Conservation (phyloP, 805 yeast genomes). For the Sugiyamaella americana region DNA sequence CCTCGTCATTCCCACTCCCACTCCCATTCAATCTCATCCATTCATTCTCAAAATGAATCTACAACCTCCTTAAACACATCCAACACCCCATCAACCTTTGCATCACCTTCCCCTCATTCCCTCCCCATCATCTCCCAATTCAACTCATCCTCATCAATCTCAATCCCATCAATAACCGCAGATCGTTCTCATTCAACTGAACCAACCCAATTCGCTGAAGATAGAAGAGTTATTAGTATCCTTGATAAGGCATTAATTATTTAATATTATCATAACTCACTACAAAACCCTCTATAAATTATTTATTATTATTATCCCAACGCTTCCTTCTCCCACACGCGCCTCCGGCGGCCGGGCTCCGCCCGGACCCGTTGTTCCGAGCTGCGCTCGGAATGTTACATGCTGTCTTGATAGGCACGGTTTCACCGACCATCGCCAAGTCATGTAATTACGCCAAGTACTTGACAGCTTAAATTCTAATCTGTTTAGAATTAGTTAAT, state of each 20-base stretch:
- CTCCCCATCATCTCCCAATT: constrained; percentile 9
- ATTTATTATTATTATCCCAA: neutral
- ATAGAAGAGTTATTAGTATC: constrained; percentile 16
- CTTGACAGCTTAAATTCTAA: too few species aligned
- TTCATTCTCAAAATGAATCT: neutral
- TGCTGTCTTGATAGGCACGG: too few species aligned
- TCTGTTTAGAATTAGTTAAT: too few species aligned
- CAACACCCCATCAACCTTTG: neutral
- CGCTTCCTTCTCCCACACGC: neutral
- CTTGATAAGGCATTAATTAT: constrained; percentile 16
- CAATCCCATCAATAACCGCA: constrained; percentile 3
- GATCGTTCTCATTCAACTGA: neutral
- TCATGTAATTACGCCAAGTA: too few species aligned
- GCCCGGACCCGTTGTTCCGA: neutral
- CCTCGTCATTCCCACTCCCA: neutral
- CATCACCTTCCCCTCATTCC: constrained; percentile 2
- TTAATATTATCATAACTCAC: constrained; percentile 1
- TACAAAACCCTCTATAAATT: neutral
- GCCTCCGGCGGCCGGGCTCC: constrained; percentile 1
- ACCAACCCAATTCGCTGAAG: constrained; percentile 11
- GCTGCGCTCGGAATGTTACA: too few species aligned
- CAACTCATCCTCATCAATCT: neutral
- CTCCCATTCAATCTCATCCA: too few species aligned
- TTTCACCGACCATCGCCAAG: too few species aligned
- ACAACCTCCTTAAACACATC: neutral